A percentile compares a stretch with the other conserved stretches of the same genome.
These are phyloP conservation scores for Starmerella sirachaensis DNA, from an alignment of 805 yeast genomes.

Conservation along the genomic window DNA sequence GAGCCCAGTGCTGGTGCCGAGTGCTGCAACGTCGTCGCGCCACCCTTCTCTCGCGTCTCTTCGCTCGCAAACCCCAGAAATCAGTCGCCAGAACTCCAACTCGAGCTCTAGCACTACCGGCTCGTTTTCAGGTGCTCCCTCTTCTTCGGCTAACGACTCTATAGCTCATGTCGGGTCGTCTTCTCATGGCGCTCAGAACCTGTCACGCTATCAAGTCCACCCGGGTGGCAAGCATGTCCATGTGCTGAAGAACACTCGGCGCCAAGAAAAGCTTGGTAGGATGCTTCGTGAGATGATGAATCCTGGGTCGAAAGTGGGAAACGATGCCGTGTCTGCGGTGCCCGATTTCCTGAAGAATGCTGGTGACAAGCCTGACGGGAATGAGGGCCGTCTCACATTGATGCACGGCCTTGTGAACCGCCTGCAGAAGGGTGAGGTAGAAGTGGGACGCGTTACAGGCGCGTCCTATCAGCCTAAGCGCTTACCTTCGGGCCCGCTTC, in stretches of 20 bases:
- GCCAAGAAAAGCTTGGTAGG: constrained; percentile 48
- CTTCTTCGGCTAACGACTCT: too few species aligned
- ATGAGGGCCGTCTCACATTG: constrained; percentile 23
- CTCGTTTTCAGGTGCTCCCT: too few species aligned
- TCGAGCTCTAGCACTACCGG: constrained; percentile 7
- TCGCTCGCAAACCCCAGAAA: constrained; percentile 2
- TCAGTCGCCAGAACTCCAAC: constrained; percentile 16
- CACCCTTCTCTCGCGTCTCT: neutral
- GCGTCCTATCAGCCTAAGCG: constrained; percentile 10
- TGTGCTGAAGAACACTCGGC: constrained; percentile 50
- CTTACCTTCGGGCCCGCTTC: neutral
- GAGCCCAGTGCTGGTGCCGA: too few species aligned
- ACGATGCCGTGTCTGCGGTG: constrained; percentile 24
- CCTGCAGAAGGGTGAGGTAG: constrained; percentile 29
- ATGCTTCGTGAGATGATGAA: constrained; percentile 37
- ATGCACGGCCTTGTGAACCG: constrained; percentile 28
- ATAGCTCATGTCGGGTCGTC: too few species aligned
- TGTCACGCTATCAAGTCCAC: constrained; percentile 20
- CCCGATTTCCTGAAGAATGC: constrained; percentile 22
- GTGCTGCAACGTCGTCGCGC: neutral
- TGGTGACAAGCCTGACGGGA: constrained; percentile 15
- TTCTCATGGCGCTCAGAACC: too few species aligned
- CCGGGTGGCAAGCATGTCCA: constrained; percentile 69
- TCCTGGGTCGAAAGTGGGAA: constrained; percentile 31
- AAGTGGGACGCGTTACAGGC: constrained; percentile 26